These are phyloP conservation scores for Penicillium fimorum DNA, from an alignment of 495 filamentous ascomycete species.

Conservation along the genomic window DNA sequence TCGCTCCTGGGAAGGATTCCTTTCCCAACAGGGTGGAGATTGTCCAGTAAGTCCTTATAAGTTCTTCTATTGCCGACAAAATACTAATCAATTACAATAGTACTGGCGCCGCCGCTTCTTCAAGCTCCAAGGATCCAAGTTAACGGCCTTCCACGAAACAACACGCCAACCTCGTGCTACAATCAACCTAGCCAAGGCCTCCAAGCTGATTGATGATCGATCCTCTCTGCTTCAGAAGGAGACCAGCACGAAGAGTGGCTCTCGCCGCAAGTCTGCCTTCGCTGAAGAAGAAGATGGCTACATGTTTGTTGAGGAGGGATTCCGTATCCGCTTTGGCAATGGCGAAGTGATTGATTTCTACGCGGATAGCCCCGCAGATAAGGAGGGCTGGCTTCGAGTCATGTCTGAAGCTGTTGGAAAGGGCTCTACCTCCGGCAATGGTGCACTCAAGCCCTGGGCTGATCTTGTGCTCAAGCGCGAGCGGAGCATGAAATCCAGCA, in stretches of 20 bases:
- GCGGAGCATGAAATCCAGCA: conserved; percentile 35
- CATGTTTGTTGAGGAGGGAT: conserved; percentile 99
- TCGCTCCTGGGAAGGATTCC: conserved; percentile 77
- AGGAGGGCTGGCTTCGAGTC: conserved; percentile 92
- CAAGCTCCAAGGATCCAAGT: conserved; percentile 83
- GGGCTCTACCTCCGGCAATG: conserved; percentile 44
- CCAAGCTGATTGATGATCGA: conserved; percentile 90
- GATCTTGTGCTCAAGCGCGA: conserved; percentile 69
- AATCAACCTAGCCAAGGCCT: conserved; percentile 93
- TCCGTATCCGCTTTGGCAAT: conserved; percentile 96
- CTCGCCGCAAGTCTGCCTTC: conserved; percentile 87
- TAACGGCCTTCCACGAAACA: conserved; percentile 94
- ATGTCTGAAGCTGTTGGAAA: conserved; percentile 82
- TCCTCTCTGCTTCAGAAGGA: conserved; percentile 78
- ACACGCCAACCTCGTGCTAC: conserved; percentile 93
- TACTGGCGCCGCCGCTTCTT: conserved; percentile 98
- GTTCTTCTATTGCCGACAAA: not conserved
- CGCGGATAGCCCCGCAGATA: conserved; percentile 79
- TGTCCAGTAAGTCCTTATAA: conserved; percentile 74
- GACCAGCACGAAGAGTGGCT: conserved; percentile 68
- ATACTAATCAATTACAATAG: conserved; percentile 42
- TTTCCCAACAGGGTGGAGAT: conserved; percentile 96
- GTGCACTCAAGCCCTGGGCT: conserved; percentile 66
- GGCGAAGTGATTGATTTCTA: conserved; percentile 99
- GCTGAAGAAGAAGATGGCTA: conserved; percentile 98